phyloP scores from a whole-genome alignment of 2,329 filamentous ascomycete species.

The Scedosporium minutisporum region DNA sequence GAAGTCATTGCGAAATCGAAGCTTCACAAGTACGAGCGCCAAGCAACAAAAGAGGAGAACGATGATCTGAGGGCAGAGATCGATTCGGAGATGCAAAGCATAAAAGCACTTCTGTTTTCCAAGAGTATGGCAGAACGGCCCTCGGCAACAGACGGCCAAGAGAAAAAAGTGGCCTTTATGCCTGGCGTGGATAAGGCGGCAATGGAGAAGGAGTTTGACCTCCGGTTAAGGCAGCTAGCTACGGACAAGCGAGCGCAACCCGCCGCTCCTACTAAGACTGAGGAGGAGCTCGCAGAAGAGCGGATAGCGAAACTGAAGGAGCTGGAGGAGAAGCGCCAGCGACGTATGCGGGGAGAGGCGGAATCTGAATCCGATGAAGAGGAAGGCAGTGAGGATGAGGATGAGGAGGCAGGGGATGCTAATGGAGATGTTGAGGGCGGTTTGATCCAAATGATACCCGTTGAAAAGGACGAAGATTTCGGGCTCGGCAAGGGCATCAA shows the following conservation, averaged over 20 bases:
- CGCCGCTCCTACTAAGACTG: slow-evolving; percentile 80
- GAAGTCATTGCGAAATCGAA: slow-evolving; percentile 98
- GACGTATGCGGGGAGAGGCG: slow-evolving; percentile 80
- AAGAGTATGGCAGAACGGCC: slow-evolving; percentile 24
- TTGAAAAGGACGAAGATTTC: slow-evolving; percentile 46
- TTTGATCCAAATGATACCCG: slow-evolving; percentile 11
- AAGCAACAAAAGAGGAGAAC: slow-evolving; percentile 86
- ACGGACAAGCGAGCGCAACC: slow-evolving; percentile 79
- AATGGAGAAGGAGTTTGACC: slow-evolving; percentile 81
- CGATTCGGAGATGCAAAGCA: slow-evolving; percentile 70
- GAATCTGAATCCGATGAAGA: slow-evolving; percentile 55
- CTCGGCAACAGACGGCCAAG: not conserved
- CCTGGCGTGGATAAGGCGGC: slow-evolving; percentile 51
- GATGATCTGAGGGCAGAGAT: slow-evolving; percentile 77
- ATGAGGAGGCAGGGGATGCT: slow-evolving; percentile 26
- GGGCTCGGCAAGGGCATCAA: slow-evolving; percentile 51
- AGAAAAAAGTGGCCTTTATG: slow-evolving; percentile 6
- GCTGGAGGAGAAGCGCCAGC: slow-evolving; percentile 72
- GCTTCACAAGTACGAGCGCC: slow-evolving; percentile 85
- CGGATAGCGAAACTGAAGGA: slow-evolving; percentile 68
- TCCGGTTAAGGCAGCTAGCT: slow-evolving; percentile 69
- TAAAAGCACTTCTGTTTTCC: slow-evolving; percentile 62
- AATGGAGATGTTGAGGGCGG: slow-evolving; percentile 19
- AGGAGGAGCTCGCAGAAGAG: slow-evolving; percentile 72
- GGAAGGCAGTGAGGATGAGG: slow-evolving; percentile 29